Conservation (phyloP, 768 basidiomycete genomes). For the Naganishia onofrii region DNA sequence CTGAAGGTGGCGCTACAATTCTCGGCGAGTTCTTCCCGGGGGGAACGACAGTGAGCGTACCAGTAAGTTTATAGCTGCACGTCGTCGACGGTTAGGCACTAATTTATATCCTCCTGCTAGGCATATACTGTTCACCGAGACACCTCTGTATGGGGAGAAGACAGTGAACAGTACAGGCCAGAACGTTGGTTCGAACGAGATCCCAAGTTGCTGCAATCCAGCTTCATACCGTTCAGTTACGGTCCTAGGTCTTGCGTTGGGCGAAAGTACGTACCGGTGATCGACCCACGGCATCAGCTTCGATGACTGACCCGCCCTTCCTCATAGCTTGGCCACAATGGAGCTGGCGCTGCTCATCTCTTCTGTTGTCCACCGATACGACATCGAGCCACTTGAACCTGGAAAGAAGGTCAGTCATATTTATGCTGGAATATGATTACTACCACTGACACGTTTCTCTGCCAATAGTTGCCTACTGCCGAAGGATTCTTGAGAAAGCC, state of each 20-base stretch:
- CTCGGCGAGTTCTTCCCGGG: slow-evolving; percentile 53
- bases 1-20: slow-evolving; percentile 54
- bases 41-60: slow-evolving; percentile 62
- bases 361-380: slow-evolving; percentile 31
- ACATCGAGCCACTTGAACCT: slow-evolving; percentile 21
- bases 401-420: slow-evolving; percentile 23
- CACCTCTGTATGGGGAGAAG: slow-evolving; percentile 69
- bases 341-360: slow-evolving; percentile 36
- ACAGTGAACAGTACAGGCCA: slow-evolving; percentile 70
- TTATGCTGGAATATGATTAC: neutral
- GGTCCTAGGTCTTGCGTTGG: slow-evolving; percentile 64
- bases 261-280: slow-evolving; percentile 26
- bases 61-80: slow-evolving; percentile 57
- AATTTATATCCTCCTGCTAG: slow-evolving; percentile 58
- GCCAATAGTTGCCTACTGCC: slow-evolving; percentile 14
- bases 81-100: slow-evolving; percentile 62
- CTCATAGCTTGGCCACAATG: slow-evolving; percentile 34
- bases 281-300: neutral
- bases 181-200: slow-evolving; percentile 82
- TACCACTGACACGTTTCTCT: neutral
- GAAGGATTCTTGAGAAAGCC: slow-evolving; percentile 32
- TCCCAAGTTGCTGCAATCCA: slow-evolving; percentile 61
- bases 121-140: slow-evolving; percentile 81
- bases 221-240: slow-evolving; percentile 81
- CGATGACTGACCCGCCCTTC: neutral